These are phyloP conservation scores for Penicillium hesseltinei DNA, from an alignment of 2,329 filamentous ascomycete species.

Conservation along the genomic window DNA sequence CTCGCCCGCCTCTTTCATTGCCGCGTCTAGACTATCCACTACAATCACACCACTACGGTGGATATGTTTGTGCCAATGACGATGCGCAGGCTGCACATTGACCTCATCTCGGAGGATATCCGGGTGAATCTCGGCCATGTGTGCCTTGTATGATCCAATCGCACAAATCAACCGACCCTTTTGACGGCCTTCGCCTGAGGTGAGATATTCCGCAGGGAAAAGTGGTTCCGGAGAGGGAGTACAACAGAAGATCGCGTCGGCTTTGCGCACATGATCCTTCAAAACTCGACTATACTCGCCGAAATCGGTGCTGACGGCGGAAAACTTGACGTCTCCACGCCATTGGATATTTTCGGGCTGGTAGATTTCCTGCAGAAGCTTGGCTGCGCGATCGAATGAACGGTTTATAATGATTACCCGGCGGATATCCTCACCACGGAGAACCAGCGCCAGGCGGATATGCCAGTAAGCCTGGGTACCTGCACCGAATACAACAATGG, in stretches of 20 bases:
- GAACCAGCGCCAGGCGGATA: slow-evolving; percentile 74
- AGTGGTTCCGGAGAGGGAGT: slow-evolving; percentile 73
- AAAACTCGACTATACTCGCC: slow-evolving; percentile 66
- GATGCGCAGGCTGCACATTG: slow-evolving; percentile 43
- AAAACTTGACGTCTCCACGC: slow-evolving; percentile 66
- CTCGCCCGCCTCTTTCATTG: slow-evolving; percentile 80
- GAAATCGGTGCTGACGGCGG: slow-evolving; percentile 67
- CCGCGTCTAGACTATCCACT: slow-evolving; percentile 71
- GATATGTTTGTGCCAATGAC: slow-evolving; percentile 52
- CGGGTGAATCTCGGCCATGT: slow-evolving; percentile 81
- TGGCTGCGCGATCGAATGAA: slow-evolving; percentile 45
- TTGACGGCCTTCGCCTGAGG: slow-evolving; percentile 51
- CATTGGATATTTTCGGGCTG: slow-evolving; percentile 56
- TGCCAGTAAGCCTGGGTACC: slow-evolving; percentile 96
- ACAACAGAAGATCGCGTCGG: slow-evolving; percentile 85
- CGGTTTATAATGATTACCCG: slow-evolving; percentile 82
- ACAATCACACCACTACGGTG: slow-evolving; percentile 59
- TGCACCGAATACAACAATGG: slow-evolving; percentile 79
- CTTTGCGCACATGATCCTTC: slow-evolving; percentile 65
- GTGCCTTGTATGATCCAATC: slow-evolving; percentile 55
- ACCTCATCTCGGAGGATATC: slow-evolving; percentile 69
- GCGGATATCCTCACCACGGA: slow-evolving; percentile 65
- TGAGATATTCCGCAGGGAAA: slow-evolving; percentile 72
- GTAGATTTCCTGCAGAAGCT: slow-evolving; percentile 56
- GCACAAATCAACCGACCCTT: slow-evolving; percentile 47